Evolutionary conservation across 2,329 filamentous ascomycete genomes (phyloP).

Genomic region (Dactylellina drechsleri): DNA sequence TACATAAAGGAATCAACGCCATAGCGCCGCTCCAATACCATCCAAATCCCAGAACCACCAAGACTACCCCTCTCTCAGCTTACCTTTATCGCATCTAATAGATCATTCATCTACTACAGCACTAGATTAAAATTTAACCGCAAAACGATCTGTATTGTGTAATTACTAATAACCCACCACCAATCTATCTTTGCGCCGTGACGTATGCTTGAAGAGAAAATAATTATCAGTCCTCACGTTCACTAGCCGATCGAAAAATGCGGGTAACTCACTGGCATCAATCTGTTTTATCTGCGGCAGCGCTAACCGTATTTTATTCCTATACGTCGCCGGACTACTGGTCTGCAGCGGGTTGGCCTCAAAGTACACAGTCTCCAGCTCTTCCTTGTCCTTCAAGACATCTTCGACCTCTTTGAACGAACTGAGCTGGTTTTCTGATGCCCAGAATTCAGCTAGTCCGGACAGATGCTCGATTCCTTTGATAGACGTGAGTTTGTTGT

Average conservation of each 20-base stretch:
- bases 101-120: too few relatives aligned
- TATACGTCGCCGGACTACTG: slow-evolving; percentile 81
- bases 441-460: slow-evolving; percentile 91
- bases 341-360: slow-evolving; percentile 92
- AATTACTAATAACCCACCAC: too few relatives aligned
- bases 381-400: slow-evolving; percentile 78
- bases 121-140: too few relatives aligned
- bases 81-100: too few relatives aligned
- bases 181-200: slow-evolving; percentile 9
- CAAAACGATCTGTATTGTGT: too few relatives aligned
- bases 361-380: slow-evolving; percentile 83
- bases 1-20: slow-evolving; percentile 2
- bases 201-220: slow-evolving; percentile 22
- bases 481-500: slow-evolving; percentile 82
- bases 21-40: background rate
- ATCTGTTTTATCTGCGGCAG: slow-evolving; percentile 91
- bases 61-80: too few relatives aligned
- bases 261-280: slow-evolving; percentile 83
- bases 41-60: too few relatives aligned
- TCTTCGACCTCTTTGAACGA: slow-evolving; percentile 86
- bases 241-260: background rate
- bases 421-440: slow-evolving; percentile 82
- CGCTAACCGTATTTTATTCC: slow-evolving; percentile 90
- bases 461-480: slow-evolving; percentile 74
- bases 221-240: background rate